Evolutionary conservation across 768 basidiomycete species (phyloP).

Genomic region (Tylopilus cervinicoccineus): DNA sequence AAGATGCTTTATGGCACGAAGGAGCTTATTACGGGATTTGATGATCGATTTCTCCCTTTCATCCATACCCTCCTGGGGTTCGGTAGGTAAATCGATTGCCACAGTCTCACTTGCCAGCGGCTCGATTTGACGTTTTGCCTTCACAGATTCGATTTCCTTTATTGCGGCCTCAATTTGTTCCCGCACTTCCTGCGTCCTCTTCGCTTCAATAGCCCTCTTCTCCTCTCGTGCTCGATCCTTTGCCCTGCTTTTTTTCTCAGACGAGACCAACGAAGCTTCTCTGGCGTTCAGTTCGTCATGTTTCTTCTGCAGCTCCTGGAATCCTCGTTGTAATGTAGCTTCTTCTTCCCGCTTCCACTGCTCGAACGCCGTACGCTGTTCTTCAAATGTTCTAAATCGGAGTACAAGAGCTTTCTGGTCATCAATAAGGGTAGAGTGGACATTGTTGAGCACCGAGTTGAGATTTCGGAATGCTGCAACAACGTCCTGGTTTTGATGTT

Average conservation of each 20-base stretch:
- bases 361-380: slow-evolving; percentile 21
- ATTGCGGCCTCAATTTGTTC: slow-evolving; percentile 19
- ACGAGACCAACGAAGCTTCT: slow-evolving; percentile 14
- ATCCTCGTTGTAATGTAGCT: slow-evolving; percentile 15
- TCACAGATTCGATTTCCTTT: slow-evolving; percentile 8
- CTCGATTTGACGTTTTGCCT: slow-evolving; percentile 1
- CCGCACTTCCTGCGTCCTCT: slow-evolving; percentile 13
- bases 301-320: slow-evolving; percentile 17
- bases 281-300: slow-evolving; percentile 19
- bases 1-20: slow-evolving; percentile 12
- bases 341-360: slow-evolving; percentile 17
- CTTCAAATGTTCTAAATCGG: slow-evolving; percentile 12
- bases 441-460: background rate
- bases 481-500: slow-evolving; percentile 9
- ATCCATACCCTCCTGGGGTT: slow-evolving; percentile 22
- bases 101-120: background rate
- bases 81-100: slow-evolving; percentile 13
- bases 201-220: slow-evolving; percentile 12
- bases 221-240: slow-evolving; percentile 26
- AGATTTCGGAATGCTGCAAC: slow-evolving; percentile 14
- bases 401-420: slow-evolving; percentile 12
- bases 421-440: slow-evolving; percentile 14
- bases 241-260: slow-evolving; percentile 22
- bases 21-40: slow-evolving; percentile 8
- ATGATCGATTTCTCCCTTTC: slow-evolving; percentile 12